Conservation (phyloP, 1,139 yeast genomes). For the Candida smagusa region DNA sequence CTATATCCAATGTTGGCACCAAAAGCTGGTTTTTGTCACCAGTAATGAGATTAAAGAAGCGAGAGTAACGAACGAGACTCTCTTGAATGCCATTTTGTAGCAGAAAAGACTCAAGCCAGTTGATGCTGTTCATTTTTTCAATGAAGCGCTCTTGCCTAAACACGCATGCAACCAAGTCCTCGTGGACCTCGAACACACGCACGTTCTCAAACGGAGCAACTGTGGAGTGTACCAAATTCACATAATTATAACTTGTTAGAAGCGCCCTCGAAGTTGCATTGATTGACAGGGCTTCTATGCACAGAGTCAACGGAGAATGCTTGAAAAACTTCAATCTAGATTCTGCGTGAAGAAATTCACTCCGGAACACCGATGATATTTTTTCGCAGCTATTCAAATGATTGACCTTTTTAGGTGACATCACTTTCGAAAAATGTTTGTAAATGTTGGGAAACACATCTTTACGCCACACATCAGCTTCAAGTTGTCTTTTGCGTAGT, state of each 20-base stretch:
- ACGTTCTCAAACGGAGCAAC: constrained; percentile 9
- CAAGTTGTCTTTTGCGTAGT: constrained; percentile 15
- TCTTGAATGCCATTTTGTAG: constrained; percentile 19
- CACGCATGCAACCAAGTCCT: constrained; percentile 32
- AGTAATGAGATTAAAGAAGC: constrained; percentile 23
- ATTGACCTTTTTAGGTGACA: neutral
- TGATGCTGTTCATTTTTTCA: constrained; percentile 26
- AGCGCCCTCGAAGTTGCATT: neutral
- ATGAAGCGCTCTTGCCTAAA: constrained; percentile 30
- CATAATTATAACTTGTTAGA: constrained; percentile 9
- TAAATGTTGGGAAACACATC: neutral
- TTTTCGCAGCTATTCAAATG: too few species aligned
- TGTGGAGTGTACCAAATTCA: constrained; percentile 21
- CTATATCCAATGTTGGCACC: constrained; percentile 39
- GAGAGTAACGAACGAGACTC: constrained; percentile 21
- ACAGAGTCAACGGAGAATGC: neutral
- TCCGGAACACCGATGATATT: too few species aligned
- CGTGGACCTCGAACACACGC: constrained; percentile 15
- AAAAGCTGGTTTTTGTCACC: constrained; percentile 10
- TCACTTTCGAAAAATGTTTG: neutral
- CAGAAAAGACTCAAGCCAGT: constrained; percentile 28
- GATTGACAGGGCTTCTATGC: neutral
- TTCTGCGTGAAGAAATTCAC: too few species aligned
- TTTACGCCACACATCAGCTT: constrained; percentile 11
- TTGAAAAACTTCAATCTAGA: neutral